Conservation (phyloP, 2,329 filamentous ascomycete genomes). For the Periconia sp. region DNA sequence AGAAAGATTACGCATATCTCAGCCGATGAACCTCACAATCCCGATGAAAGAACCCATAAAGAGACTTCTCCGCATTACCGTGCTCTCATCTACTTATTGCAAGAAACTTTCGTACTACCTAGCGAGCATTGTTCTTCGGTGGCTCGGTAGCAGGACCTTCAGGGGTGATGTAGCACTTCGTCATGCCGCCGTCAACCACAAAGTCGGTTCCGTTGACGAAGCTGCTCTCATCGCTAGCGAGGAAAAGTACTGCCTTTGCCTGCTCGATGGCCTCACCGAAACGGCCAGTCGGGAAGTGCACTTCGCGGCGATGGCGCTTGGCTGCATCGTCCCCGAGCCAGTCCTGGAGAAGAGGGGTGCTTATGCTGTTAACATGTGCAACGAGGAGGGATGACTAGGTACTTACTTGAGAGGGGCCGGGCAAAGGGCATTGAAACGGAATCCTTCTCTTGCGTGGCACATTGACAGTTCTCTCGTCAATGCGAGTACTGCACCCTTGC, state of each 20-base stretch:
- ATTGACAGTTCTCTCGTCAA: conserved; percentile 90
- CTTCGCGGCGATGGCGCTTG: conserved; percentile 81
- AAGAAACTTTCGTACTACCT: too few species aligned
- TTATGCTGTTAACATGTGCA: conserved; percentile 35
- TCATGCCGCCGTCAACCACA: conserved; percentile 95
- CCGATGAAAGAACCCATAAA: too few species aligned
- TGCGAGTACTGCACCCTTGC: conserved; percentile 89
- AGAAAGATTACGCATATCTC: too few species aligned
- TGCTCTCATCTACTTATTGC: too few species aligned
- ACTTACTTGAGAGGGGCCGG: conserved; percentile 82
- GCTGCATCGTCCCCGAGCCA: conserved; percentile 87
- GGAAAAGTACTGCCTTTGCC: conserved; percentile 85
- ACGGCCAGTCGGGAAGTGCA: conserved; percentile 86
- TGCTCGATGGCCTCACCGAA: conserved; percentile 96
- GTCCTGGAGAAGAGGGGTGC: conserved; percentile 87
- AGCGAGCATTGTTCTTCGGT: conserved; percentile 56
- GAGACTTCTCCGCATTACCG: too few species aligned
- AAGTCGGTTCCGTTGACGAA: conserved; percentile 93
- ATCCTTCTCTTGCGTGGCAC: conserved; percentile 88
- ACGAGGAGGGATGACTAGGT: not conserved
- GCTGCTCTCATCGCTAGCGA: conserved; percentile 86
- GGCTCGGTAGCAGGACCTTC: conserved; percentile 62
- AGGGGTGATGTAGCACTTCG: conserved; percentile 78
- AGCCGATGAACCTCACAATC: too few species aligned
- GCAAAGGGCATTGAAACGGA: conserved; percentile 88